Evolutionary conservation across 2,329 filamentous ascomycete species (phyloP).

Genomic region (Furcasterigmium furcatum): DNA sequence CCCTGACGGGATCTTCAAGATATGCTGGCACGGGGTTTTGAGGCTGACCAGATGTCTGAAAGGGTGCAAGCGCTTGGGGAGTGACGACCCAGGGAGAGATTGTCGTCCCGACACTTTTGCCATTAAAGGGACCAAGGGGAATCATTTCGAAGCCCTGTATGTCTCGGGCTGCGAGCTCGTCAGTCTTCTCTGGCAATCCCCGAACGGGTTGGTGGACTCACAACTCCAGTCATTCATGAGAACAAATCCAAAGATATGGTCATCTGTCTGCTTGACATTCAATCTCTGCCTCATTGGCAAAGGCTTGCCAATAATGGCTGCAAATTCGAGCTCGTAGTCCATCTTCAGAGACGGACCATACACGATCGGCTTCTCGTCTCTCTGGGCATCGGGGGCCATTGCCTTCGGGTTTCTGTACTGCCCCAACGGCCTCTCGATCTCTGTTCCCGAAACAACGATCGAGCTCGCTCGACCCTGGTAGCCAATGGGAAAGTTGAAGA

Average conservation of each 20-base stretch:
- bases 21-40: slow-evolving; percentile 22
- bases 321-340: slow-evolving; percentile 42
- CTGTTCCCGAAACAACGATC: slow-evolving; percentile 45
- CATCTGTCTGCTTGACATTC: slow-evolving; percentile 42
- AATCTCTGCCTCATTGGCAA: slow-evolving; percentile 30
- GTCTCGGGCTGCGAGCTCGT: slow-evolving; percentile 45
- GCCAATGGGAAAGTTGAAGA: slow-evolving; percentile 45
- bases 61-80: slow-evolving; percentile 56
- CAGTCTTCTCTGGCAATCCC: slow-evolving; percentile 6
- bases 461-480: slow-evolving; percentile 54
- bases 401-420: slow-evolving; percentile 26
- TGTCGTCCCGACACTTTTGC: slow-evolving; percentile 57
- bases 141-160: slow-evolving; percentile 60
- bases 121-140: slow-evolving; percentile 58
- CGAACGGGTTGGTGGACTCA: slow-evolving; percentile 25
- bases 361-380: slow-evolving; percentile 10
- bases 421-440: slow-evolving; percentile 42
- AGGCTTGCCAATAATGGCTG: slow-evolving; percentile 38
- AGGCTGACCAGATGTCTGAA: slow-evolving; percentile 38
- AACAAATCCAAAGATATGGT: slow-evolving; percentile 61
- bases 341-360: slow-evolving; percentile 28
- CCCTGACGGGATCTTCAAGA: slow-evolving; percentile 27
- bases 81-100: slow-evolving; percentile 62
- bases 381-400: slow-evolving; percentile 3
- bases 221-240: slow-evolving; percentile 62